phyloP scores from a whole-genome alignment of 306 rosid genomes.

The Lathyrus aphaca region DNA sequence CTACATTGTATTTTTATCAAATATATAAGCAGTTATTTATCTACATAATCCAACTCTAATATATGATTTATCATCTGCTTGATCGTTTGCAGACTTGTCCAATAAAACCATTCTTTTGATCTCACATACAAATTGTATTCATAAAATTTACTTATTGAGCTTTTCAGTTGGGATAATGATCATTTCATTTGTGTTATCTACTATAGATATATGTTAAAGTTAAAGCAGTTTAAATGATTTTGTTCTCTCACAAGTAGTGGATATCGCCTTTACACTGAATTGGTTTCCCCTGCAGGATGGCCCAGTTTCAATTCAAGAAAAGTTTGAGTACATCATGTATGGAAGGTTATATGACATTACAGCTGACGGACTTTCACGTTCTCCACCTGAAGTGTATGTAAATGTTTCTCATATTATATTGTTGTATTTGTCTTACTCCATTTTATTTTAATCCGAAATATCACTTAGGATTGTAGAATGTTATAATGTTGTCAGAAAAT shows the following conservation, averaged over 20 bases:
- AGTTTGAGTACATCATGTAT: constrained; percentile 92
- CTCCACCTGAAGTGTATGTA: constrained; percentile 68
- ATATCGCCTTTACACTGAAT: constrained; percentile 28
- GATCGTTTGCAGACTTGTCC: not conserved
- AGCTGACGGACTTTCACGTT: constrained; percentile 50
- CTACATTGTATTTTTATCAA: not conserved
- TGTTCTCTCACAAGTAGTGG: constrained; percentile 6
- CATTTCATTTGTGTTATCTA: not conserved
- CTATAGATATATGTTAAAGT: constrained; percentile 6
- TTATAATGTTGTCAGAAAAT: not conserved
- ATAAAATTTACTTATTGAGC: constrained; percentile 8
- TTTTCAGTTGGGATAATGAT: not conserved
- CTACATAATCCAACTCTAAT: not conserved
- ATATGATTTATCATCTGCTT: constrained; percentile 12
- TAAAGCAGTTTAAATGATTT: constrained; percentile 15
- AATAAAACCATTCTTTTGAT: not conserved
- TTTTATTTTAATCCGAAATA: constrained; percentile 4
- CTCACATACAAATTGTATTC: not conserved
- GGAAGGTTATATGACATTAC: constrained; percentile 70
- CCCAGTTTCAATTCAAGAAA: constrained; percentile 71
- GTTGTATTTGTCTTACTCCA: constrained; percentile 19
- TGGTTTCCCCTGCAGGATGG: constrained; percentile 61
- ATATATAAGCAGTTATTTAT: not conserved
- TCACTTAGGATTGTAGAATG: not conserved
- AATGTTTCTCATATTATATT: constrained; percentile 23